Conservation (phyloP, 495 filamentous ascomycete species). For the Paragyromitra xinjiangensis region DNA sequence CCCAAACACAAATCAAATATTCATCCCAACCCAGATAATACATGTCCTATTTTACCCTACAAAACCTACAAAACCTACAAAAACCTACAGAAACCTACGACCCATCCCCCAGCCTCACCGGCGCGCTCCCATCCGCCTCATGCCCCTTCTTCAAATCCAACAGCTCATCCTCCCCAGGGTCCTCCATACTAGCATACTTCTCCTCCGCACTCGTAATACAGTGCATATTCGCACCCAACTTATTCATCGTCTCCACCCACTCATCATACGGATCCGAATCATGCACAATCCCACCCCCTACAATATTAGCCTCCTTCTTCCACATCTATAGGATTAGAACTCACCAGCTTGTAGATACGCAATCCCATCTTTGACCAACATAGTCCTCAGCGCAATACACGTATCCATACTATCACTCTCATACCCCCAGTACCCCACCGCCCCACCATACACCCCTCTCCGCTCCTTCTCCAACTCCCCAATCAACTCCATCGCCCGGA, state of each 20-base stretch:
- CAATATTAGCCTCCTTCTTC: background rate
- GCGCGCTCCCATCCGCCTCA: conserved; percentile 62
- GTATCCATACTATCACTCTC: conserved; percentile 93
- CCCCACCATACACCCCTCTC: conserved; percentile 94
- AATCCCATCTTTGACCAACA: conserved; percentile 89
- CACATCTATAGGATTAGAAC: conserved; percentile 17
- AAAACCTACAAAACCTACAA: background rate
- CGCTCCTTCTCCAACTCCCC: conserved; percentile 93
- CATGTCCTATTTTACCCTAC: background rate
- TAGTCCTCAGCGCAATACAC: conserved; percentile 96
- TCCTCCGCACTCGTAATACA: conserved; percentile 86
- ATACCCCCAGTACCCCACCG: conserved; percentile 91
- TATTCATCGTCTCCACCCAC: conserved; percentile 97
- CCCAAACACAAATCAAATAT: no score
- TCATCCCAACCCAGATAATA: no score
- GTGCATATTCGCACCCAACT: conserved; percentile 85
- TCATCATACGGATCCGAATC: conserved; percentile 94
- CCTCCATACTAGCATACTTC: conserved; percentile 69
- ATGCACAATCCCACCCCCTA: conserved; percentile 95
- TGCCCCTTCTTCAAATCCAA: conserved; percentile 61
- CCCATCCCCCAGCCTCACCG: conserved; percentile 59
- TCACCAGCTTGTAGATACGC: conserved; percentile 88
- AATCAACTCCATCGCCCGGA: conserved; percentile 95
- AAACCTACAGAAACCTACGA: conserved; percentile 17
- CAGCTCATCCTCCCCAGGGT: conserved; percentile 56